A percentile compares a stretch with the other conserved stretches of the same genome.
Evolutionary conservation across 345 rosid species (phyloP).

Genomic region (Sonneratia alba): DNA sequence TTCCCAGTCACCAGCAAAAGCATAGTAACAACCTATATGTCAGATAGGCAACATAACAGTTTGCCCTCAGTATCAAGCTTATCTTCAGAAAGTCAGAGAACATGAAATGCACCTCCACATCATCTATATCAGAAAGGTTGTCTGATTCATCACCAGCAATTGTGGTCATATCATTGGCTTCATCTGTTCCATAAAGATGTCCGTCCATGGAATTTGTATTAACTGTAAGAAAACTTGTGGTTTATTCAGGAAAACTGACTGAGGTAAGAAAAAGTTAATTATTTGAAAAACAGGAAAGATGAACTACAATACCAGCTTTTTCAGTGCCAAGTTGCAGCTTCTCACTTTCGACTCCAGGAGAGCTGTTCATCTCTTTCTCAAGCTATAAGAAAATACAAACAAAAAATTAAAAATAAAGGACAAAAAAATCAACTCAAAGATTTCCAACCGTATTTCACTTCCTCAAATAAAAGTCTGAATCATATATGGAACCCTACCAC

Average conservation of each 20-base stretch:
- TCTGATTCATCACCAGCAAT: constrained; percentile 50
- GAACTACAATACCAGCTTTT: neutral
- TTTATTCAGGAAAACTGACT: neutral
- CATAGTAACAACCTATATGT: neutral
- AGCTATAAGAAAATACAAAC: constrained; percentile 12
- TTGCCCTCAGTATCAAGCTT: neutral
- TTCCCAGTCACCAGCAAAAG: neutral
- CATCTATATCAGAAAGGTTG: constrained; percentile 73
- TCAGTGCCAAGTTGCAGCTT: neutral
- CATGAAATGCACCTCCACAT: constrained; percentile 50
- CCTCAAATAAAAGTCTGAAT: neutral
- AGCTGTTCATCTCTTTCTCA: constrained; percentile 16
- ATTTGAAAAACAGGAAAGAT: neutral
- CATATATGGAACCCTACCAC: neutral
- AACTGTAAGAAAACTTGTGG: constrained; percentile 3
- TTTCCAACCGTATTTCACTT: neutral
- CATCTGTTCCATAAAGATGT: constrained; percentile 16
- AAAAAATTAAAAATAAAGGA: neutral
- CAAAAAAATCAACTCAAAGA: neutral
- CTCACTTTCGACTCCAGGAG: neutral
- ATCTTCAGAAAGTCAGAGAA: neutral
- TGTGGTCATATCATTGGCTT: constrained; percentile 22
- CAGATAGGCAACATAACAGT: neutral
- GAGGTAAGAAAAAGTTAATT: neutral
- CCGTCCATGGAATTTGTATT: constrained; percentile 11